Conservation (phyloP, 2,329 filamentous ascomycete genomes). For the Pezicula radicicola region DNA sequence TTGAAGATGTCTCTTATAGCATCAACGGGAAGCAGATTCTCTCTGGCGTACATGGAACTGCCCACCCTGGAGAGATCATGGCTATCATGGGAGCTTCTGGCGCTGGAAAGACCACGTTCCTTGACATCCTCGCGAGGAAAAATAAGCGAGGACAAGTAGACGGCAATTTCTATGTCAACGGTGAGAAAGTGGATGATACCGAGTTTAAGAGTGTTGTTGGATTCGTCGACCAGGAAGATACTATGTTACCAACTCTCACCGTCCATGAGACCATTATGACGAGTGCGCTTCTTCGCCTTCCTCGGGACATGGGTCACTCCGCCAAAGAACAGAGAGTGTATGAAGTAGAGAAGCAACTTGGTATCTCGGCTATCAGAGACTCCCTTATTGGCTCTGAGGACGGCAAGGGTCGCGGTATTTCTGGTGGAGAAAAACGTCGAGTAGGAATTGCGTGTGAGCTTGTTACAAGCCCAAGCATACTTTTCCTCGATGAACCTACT, state of each 20-base stretch:
- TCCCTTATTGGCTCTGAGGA: slow-evolving; percentile 96
- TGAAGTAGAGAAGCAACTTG: slow-evolving; percentile 93
- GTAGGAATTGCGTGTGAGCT: slow-evolving; percentile 97
- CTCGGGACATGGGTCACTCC: slow-evolving; percentile 79
- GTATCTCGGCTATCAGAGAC: slow-evolving; percentile 90
- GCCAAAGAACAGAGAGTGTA: slow-evolving; percentile 90
- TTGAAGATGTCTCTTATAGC: slow-evolving; percentile 81
- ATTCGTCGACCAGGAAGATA: slow-evolving; percentile 98
- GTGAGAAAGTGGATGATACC: slow-evolving; percentile 78
- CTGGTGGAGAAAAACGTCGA: slow-evolving; percentile 91
- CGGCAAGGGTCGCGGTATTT: slow-evolving; percentile 89
- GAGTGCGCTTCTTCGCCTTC: slow-evolving; percentile 88
- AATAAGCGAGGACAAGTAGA: slow-evolving; percentile 82
- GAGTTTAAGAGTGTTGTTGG: slow-evolving; percentile 92
- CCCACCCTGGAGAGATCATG: slow-evolving; percentile 92
- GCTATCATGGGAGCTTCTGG: slow-evolving; percentile 98
- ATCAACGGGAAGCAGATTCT: slow-evolving; percentile 89
- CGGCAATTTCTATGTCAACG: slow-evolving; percentile 90
- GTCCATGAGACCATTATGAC: slow-evolving; percentile 97
- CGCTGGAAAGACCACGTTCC: slow-evolving; percentile 94
- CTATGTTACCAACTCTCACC: slow-evolving; percentile 91
- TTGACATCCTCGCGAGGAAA: slow-evolving; percentile 94
- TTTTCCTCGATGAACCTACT: slow-evolving; percentile 96
- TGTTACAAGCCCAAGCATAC: slow-evolving; percentile 93
- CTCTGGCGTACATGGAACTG: slow-evolving; percentile 74